These are phyloP conservation scores for Clarireedia sp. DNA, from an alignment of 2,329 filamentous ascomycete genomes.

Conservation along the genomic window DNA sequence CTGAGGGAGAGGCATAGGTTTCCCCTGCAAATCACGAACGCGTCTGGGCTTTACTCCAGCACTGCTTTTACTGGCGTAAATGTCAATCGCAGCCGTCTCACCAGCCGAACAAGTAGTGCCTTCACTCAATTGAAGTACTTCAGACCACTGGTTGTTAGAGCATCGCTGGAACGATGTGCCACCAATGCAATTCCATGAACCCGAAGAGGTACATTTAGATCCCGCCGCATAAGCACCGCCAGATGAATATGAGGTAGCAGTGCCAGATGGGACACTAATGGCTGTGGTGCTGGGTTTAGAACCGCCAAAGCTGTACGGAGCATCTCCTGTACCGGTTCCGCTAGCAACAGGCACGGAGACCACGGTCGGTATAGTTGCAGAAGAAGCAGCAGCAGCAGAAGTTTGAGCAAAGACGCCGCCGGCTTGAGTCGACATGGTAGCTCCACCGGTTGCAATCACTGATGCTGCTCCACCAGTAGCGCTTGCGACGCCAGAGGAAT, in stretches of 20 bases:
- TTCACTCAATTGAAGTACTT: conserved; percentile 31
- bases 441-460: no score
- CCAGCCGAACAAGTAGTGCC: conserved; percentile 38
- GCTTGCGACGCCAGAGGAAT: background rate
- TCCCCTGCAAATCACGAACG: background rate
- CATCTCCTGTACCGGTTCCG: background rate
- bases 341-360: background rate
- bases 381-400: background rate
- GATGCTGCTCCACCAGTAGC: background rate
- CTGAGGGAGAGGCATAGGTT: background rate
- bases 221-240: conserved; percentile 28
- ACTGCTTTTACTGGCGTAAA: conserved; percentile 16
- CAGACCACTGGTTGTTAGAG: conserved; percentile 41
- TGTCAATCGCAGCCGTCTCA: conserved; percentile 32
- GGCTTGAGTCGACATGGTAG: no score
- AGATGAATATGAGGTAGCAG: background rate
- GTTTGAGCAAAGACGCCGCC: background rate
- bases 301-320: background rate
- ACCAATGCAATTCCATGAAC: conserved; percentile 43
- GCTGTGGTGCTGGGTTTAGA: background rate
- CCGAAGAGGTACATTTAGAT: conserved; percentile 38
- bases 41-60: background rate
- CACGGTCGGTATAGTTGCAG: background rate
- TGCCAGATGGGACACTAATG: background rate
- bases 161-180: conserved; percentile 45